Base-by-base conservation (phyloP, 768 basidiomycete genomes). In the Xerocomus brunneocitrinus region DNA sequence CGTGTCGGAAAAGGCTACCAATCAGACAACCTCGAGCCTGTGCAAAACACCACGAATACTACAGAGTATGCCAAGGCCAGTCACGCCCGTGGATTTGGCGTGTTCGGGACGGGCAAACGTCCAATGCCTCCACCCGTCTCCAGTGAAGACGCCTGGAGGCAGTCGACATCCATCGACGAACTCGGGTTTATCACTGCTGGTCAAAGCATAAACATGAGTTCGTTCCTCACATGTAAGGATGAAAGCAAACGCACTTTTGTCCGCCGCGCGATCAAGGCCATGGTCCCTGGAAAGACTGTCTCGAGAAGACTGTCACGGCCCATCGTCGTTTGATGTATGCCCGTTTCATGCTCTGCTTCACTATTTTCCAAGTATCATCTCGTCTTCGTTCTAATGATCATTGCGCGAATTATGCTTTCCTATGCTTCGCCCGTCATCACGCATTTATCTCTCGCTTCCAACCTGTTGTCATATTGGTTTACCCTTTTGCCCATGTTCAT, bases 1-100 rank as follows among this genome's bases (percentile, higher is more conserved):
- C 86, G 89, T 28, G 71, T 87, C 8, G 90, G 90, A 4, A 84
- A 81, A 62, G 89, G 90, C 7, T 91, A 91, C 60, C 87, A 91
- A 67, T 90, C 87, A 2, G 81, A 88, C 49, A 80, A 79, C 57
- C 50, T 70, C 49, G 77, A 73, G 24, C 75, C 81, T 3, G 62
- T 76, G 38, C 67, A 67, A 5, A 74, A 75, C 54, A 60, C 52
- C 14, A 3, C 61, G 62, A 53, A 53, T 40, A 53, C 59, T 16
- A 19, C 53, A 22, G 70, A 70, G 16, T 53, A 58, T 25, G 35
- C 28, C 44, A 69, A 59, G 53, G 27, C 49, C 10, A 46, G 45
- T 43, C 54, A 68, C 24, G 34, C 58, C 10, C 66, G 67, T 28
- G 61, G 60, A 32, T 63, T 71, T 25, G 56, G 67, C 8, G 64